Conservation (phyloP, 2,329 filamentous ascomycete species). For the Talaromyces funiculosus region DNA sequence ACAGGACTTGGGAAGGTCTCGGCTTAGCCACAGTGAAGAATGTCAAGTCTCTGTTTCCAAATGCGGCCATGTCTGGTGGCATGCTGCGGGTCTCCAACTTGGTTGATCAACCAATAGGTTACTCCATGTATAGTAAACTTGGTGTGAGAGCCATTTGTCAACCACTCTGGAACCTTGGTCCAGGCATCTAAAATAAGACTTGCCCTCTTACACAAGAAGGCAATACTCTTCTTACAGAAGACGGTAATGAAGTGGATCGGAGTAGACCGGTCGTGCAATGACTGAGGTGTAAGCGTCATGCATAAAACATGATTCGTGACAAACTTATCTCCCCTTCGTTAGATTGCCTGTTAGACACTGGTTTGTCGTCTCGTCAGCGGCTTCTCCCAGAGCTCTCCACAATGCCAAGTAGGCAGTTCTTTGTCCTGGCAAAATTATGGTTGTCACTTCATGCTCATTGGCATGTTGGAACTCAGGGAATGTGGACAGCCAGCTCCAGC, state of each 20-base stretch:
- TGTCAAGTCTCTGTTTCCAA: slow-evolving; percentile 29
- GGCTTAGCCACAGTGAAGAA: slow-evolving; percentile 29
- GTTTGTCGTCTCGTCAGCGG: not conserved
- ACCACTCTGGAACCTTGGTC: slow-evolving; percentile 12
- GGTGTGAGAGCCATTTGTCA: slow-evolving; percentile 5
- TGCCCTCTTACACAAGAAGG: not conserved
- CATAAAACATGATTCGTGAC: not conserved
- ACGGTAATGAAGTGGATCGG: not conserved
- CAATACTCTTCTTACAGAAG: not conserved
- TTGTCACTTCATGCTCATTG: slow-evolving; percentile 10
- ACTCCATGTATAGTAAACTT: slow-evolving; percentile 3
- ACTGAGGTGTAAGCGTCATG: slow-evolving; percentile 33
- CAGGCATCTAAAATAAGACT: slow-evolving; percentile 6
- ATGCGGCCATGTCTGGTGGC: slow-evolving; percentile 28
- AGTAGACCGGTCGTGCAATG: not conserved
- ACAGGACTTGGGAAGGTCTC: slow-evolving; percentile 14
- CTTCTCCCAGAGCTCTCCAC: not conserved
- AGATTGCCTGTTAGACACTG: not conserved
- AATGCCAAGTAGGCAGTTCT: slow-evolving; percentile 1
- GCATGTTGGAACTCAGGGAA: slow-evolving; percentile 29
- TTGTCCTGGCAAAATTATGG: not conserved
- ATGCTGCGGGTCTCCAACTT: slow-evolving; percentile 21
- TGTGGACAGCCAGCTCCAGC: slow-evolving; percentile 25
- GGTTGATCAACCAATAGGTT: slow-evolving; percentile 18
- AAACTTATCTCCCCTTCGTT: not conserved